Evolutionary conservation across 1,139 yeast genomes (phyloP).

Genomic region (Blastobotrys proliferans): DNA sequence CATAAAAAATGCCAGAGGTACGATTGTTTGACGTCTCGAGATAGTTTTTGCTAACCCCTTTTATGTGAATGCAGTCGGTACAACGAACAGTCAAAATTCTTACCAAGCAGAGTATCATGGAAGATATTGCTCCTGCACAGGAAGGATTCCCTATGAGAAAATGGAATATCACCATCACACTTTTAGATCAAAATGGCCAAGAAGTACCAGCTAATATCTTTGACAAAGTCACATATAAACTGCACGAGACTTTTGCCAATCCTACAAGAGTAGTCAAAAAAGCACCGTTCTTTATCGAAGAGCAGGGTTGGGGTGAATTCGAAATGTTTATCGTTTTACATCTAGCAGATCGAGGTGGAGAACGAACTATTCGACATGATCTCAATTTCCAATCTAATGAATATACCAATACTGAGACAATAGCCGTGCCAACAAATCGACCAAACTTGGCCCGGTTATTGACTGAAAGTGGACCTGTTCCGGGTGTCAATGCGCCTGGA

Average conservation of each 20-base stretch:
- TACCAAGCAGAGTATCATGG: constrained; percentile 78
- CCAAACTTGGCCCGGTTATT: constrained; percentile 69
- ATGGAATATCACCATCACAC: constrained; percentile 77
- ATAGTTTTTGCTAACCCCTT: constrained; percentile 4
- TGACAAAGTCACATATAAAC: constrained; percentile 86
- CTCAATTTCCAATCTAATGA: constrained; percentile 77
- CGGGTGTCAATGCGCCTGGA: constrained; percentile 40
- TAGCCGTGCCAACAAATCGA: constrained; percentile 72
- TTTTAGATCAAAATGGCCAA: constrained; percentile 76
- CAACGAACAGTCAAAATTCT: constrained; percentile 87
- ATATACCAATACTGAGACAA: constrained; percentile 72
- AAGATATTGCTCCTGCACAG: constrained; percentile 82
- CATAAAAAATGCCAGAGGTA: constrained; percentile 19
- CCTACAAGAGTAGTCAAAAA: constrained; percentile 77
- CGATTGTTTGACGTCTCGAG: neutral
- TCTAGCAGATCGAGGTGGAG: constrained; percentile 82
- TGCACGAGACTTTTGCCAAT: constrained; percentile 92
- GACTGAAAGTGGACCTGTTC: constrained; percentile 78
- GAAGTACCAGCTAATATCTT: constrained; percentile 84
- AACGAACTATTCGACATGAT: constrained; percentile 80
- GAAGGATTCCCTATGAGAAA: constrained; percentile 93
- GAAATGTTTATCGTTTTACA: constrained; percentile 79
- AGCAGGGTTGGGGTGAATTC: constrained; percentile 98
- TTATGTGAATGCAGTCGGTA: constrained; percentile 33
- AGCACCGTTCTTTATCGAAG: constrained; percentile 86